Evolutionary conservation across 192 early-diverging fungal genomes (phyloP).

Genomic region (Linnemannia schmuckeri): DNA sequence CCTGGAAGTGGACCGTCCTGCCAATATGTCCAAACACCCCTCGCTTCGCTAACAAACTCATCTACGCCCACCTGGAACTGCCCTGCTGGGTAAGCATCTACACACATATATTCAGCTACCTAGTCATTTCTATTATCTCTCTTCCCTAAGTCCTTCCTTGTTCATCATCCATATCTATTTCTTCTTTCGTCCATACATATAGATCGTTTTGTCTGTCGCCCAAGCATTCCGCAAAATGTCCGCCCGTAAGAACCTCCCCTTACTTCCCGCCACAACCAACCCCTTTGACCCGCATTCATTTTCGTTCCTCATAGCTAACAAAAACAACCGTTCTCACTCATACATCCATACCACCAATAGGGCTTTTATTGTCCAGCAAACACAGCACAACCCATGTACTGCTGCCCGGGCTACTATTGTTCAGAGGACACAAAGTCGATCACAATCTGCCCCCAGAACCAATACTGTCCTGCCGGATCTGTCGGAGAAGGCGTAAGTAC

Average conservation of each 20-base stretch:
- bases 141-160: neutral
- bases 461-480: slow-evolving; percentile 68
- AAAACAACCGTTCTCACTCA: neutral
- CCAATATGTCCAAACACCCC: slow-evolving; percentile 49
- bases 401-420: slow-evolving; percentile 71
- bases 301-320: neutral
- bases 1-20: slow-evolving; percentile 28
- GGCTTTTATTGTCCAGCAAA: slow-evolving; percentile 68
- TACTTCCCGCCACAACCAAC: neutral
- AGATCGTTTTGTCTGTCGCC: slow-evolving; percentile 47
- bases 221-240: slow-evolving; percentile 39
- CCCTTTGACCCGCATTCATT: neutral
- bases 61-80: slow-evolving; percentile 42
- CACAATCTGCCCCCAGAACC: slow-evolving; percentile 62
- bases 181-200: neutral
- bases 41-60: neutral
- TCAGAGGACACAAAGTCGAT: slow-evolving; percentile 58
- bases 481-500: slow-evolving; percentile 38
- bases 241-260: slow-evolving; percentile 29
- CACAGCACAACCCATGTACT: slow-evolving; percentile 71
- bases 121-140: neutral
- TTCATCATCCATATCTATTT: neutral
- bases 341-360: neutral
- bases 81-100: slow-evolving; percentile 40
- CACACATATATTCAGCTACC: neutral